phyloP scores from a whole-genome alignment of 306 rosid species.

The Cicer judaicum region DNA sequence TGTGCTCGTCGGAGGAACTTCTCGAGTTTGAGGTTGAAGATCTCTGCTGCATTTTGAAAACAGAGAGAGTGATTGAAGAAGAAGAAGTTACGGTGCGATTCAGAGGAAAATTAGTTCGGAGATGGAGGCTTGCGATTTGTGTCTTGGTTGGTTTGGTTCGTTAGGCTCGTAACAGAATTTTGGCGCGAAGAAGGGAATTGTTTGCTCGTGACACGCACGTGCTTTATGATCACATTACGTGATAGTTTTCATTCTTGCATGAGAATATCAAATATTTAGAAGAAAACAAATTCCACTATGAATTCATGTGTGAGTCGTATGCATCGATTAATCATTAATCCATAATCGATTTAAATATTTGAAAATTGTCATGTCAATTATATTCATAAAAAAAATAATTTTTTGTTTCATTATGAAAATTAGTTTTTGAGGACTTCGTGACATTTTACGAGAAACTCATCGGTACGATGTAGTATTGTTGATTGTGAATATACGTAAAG shows the following conservation, averaged over 20 bases:
- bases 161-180: conserved; percentile 42
- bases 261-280: not conserved
- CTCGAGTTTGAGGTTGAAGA: conserved; percentile 50
- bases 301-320: too few relatives aligned
- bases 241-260: not conserved
- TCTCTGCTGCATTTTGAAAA: conserved; percentile 55
- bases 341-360: too few relatives aligned
- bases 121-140: conserved; percentile 6
- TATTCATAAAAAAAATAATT: too few relatives aligned
- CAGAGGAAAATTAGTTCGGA: conserved; percentile 5
- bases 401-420: too few relatives aligned
- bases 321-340: too few relatives aligned
- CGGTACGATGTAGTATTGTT: too few relatives aligned
- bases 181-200: conserved; percentile 43
- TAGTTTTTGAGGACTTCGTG: too few relatives aligned
- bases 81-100: not conserved
- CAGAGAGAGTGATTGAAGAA: conserved; percentile 5
- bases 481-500: too few relatives aligned
- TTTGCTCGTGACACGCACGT: conserved; percentile 43
- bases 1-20: conserved; percentile 38
- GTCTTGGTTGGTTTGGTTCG: conserved; percentile 31
- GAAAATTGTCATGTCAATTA: too few relatives aligned
- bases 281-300: too few relatives aligned
- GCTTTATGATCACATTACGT: conserved; percentile 1
- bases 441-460: too few relatives aligned